A percentile compares a stretch with the other conserved stretches of the same genome.
Evolutionary conservation across 2,329 filamentous ascomycete species (phyloP).

Genomic region (Paecilomyces sp.): DNA sequence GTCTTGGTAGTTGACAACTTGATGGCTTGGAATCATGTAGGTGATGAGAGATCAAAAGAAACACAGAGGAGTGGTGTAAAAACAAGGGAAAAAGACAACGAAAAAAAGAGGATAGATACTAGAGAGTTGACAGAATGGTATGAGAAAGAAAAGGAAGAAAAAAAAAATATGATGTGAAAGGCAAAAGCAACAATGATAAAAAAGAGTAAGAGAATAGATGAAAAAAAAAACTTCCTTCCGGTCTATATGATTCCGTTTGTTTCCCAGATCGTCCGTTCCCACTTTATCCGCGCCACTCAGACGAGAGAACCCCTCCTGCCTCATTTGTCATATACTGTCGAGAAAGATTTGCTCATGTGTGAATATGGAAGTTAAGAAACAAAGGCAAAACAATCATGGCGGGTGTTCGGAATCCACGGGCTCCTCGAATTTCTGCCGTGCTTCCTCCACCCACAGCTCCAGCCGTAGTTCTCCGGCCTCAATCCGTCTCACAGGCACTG

Average conservation of each 20-base stretch:
- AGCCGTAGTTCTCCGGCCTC: constrained; percentile 59
- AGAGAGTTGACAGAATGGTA: constrained; percentile 20
- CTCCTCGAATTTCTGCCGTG: constrained; percentile 45
- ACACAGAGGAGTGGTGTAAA: constrained; percentile 9
- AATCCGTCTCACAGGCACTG: constrained; percentile 55
- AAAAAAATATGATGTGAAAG: constrained; percentile 9
- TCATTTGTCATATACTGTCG: constrained; percentile 35
- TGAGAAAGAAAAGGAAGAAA: constrained; percentile 13
- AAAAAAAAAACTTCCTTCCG: constrained; percentile 24
- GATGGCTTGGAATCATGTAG: constrained; percentile 10
- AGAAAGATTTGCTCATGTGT: constrained; percentile 8
- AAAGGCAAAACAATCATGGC: constrained; percentile 19
- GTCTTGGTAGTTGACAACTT: constrained; percentile 6
- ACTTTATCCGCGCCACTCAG: constrained; percentile 30
- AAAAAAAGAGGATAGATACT: constrained; percentile 8
- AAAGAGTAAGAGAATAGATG: constrained; percentile 17
- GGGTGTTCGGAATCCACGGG: constrained; percentile 30
- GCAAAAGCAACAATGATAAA: constrained; percentile 7
- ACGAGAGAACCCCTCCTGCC: constrained; percentile 25
- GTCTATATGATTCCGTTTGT: constrained; percentile 32
- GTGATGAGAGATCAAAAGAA: constrained; percentile 13
- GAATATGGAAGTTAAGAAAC: constrained; percentile 9
- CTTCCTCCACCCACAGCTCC: constrained; percentile 65
- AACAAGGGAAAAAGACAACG: constrained; percentile 8
- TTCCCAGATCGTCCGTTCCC: constrained; percentile 29